These are phyloP conservation scores for Tylopilus sp. DNA, from an alignment of 1,284 basidiomycete genomes.

Conservation along the genomic window DNA sequence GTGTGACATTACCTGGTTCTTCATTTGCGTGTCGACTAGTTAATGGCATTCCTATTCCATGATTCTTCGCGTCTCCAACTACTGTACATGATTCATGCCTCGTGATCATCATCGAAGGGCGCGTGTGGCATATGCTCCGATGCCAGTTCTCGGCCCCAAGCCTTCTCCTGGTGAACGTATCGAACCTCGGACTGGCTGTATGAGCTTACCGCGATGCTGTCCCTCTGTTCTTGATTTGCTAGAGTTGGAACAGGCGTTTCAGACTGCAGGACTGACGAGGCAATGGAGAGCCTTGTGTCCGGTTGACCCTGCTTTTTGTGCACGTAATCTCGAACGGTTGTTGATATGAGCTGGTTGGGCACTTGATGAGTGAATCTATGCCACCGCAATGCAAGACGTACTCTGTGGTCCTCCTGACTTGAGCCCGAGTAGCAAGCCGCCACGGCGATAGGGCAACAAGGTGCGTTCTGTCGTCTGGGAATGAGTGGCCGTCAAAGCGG, in stretches of 20 bases:
- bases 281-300: slow-evolving; percentile 23
- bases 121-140: slow-evolving; percentile 25
- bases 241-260: slow-evolving; percentile 34
- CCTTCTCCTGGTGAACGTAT: slow-evolving; percentile 34
- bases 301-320: slow-evolving; percentile 50
- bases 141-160: slow-evolving; percentile 28
- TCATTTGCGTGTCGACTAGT: slow-evolving; percentile 2
- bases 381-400: slow-evolving; percentile 34
- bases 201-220: slow-evolving; percentile 33
- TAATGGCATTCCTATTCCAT: not conserved
- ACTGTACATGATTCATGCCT: slow-evolving; percentile 24
- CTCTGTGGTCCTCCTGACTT: slow-evolving; percentile 72
- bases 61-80: slow-evolving; percentile 3
- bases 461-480: slow-evolving; percentile 56
- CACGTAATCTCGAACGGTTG: slow-evolving; percentile 65
- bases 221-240: slow-evolving; percentile 33
- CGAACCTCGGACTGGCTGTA: slow-evolving; percentile 29
- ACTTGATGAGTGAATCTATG: slow-evolving; percentile 6
- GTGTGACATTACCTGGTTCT: slow-evolving; percentile 7
- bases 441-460: slow-evolving; percentile 75
- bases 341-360: slow-evolving; percentile 53
- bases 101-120: slow-evolving; percentile 33
- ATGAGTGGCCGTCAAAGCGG: slow-evolving; percentile 6
- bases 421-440: slow-evolving; percentile 79
- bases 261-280: slow-evolving; percentile 29